phyloP scores from a whole-genome alignment of 768 basidiomycete genomes.

The Boletus patriciae region DNA sequence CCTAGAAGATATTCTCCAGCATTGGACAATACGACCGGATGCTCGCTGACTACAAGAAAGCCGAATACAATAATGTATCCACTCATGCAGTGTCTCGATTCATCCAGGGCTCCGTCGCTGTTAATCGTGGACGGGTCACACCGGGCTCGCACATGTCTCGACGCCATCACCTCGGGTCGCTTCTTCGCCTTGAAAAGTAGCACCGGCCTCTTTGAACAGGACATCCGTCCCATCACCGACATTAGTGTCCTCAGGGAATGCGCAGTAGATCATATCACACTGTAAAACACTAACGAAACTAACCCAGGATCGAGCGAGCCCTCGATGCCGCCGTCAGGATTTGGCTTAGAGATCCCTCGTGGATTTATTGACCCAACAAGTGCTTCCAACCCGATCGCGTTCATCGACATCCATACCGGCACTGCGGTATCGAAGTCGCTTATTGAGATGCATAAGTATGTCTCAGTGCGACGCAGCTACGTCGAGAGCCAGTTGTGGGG shows the following conservation, averaged over 20 bases:
- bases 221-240: not conserved
- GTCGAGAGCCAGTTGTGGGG: too few species aligned
- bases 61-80: too few species aligned
- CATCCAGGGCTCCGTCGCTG: not conserved
- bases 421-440: not conserved
- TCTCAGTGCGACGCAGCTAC: too few species aligned
- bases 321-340: not conserved
- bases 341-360: not conserved
- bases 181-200: not conserved
- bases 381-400: not conserved
- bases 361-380: not conserved
- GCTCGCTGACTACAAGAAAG: not conserved
- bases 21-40: not conserved
- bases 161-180: not conserved
- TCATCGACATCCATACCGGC: not conserved
- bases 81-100: too few species aligned
- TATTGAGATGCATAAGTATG: too few species aligned
- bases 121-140: fast-evolving
- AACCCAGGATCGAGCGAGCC: not conserved
- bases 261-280: not conserved
- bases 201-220: not conserved
- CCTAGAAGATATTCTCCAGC: not conserved
- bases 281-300: not conserved
- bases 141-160: not conserved
- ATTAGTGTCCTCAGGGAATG: not conserved